Base-by-base conservation (phyloP, 345 rosid genomes). In the Linum lewisii region DNA sequence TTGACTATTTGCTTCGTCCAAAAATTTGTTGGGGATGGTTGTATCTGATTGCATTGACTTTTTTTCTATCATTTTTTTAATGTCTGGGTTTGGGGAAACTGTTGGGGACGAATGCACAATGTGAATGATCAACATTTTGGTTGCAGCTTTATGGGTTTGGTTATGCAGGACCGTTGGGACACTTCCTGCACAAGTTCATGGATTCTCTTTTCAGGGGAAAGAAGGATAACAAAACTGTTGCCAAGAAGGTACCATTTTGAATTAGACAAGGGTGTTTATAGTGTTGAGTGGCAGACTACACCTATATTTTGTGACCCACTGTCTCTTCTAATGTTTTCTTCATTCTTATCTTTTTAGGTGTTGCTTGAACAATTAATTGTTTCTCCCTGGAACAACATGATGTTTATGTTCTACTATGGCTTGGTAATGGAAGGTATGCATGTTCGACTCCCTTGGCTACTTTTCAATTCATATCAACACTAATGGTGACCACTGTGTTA, bases 151-250 rank as follows among this genome's bases (percentile, higher is more conserved):
- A 84, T 78, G 96, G 96, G n/a, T 83, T 84, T 63, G 86, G 84
- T 57, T 88, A 88, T 73, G 85, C 75, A 37, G 98, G 95, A 56
- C 96, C 98, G 19, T 92, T 88, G 72, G 96, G 88, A 19, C 98
- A 92, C 73, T 88, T 81, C 58, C 70, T 88, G 63, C 96, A 92
- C 68, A 88, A 84, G 69, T 61, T 88, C 71, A 79, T 92, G 90
- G 93, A 88, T 71, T 58, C 59, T 15, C 71, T 88, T 62, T 88
- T 92, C 83, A 79, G 76, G 77, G 85, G 80, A 60, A 87, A 80
- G 77, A 86, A 82, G 63, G 88, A 73, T 68, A 88, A 63, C 65
- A 72, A 63, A 71, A 88, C 95, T n/a, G 77, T 80, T 15, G 95
- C 88, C 20, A 81, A 82, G 84, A 88, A 88, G 92, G 98, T 88